A percentile compares a stretch with the other conserved stretches of the same genome.
phyloP scores from a whole-genome alignment of 2,329 filamentous ascomycete genomes.

The Lecanosticta acicola region DNA sequence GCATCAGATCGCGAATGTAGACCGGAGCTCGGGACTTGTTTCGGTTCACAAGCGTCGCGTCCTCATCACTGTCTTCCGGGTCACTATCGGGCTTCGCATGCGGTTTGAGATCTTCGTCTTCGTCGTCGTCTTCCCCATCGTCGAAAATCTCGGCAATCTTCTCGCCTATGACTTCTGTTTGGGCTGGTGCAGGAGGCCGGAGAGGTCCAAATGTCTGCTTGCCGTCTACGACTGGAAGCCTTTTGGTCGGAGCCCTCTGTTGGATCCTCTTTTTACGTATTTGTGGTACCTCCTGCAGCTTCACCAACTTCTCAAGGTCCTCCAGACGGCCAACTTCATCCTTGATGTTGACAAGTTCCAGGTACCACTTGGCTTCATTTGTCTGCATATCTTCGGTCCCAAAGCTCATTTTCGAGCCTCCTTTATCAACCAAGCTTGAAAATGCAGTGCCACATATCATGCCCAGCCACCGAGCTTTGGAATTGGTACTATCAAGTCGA shows the following conservation, averaged over 20 bases:
- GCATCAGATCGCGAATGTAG: conserved; percentile 80
- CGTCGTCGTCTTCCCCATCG: conserved; percentile 37
- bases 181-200: conserved; percentile 21
- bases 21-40: conserved; percentile 81
- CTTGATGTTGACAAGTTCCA: conserved; percentile 55
- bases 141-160: conserved; percentile 31
- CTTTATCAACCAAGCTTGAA: conserved; percentile 58
- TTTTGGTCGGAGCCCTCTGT: conserved; percentile 1
- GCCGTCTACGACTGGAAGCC: conserved; percentile 23
- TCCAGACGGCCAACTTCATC: conserved; percentile 59
- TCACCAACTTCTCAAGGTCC: conserved; percentile 38
- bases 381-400: conserved; percentile 72
- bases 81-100: conserved; percentile 87
- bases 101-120: conserved; percentile 61
- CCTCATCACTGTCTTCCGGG: conserved; percentile 85
- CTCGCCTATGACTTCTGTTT: conserved; percentile 30
- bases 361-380: conserved; percentile 70
- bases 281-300: conserved; percentile 8
- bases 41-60: conserved; percentile 77
- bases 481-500: conserved; percentile 70
- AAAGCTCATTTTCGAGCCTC: conserved; percentile 71
- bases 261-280: background rate
- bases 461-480: conserved; percentile 71
- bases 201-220: conserved; percentile 30
- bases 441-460: conserved; percentile 78